Percentiles rank a stretch among this genome's conserved stretches.
Conservation (phyloP, 805 yeast genomes). For the Myxozyma lipomycoides region DNA sequence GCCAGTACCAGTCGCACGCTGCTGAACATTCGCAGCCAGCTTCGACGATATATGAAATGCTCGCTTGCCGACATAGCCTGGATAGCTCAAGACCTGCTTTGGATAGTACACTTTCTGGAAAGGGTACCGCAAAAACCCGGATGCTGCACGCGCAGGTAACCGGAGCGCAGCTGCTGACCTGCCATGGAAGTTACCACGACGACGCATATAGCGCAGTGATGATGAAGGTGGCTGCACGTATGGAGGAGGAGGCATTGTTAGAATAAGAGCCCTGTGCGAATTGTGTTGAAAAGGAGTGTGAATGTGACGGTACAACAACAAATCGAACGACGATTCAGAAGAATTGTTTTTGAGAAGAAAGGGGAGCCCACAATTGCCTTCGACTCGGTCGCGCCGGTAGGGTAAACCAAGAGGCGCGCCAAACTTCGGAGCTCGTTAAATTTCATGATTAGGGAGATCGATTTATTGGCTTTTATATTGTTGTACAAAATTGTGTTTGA, state of each 20-base stretch:
- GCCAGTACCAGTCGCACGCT: not conserved
- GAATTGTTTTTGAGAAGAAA: no score
- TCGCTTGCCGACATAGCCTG: conserved; percentile 18
- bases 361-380: no score
- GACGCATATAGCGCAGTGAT: conserved; percentile 26
- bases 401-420: no score
- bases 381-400: no score
- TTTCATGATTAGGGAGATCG: no score
- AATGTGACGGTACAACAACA: not conserved
- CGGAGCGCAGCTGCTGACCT: conserved; percentile 16
- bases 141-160: conserved; percentile 21
- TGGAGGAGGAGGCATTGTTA: conserved; percentile 28
- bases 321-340: no score
- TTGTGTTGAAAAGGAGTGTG: not conserved
- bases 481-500: no score
- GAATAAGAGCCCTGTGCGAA: not conserved
- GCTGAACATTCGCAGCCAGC: conserved; percentile 14
- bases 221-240: conserved; percentile 26
- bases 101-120: conserved; percentile 17
- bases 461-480: no score
- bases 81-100: conserved; percentile 23
- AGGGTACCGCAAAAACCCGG: conserved; percentile 24
- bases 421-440: no score
- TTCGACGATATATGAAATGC: conserved; percentile 8
- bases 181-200: conserved; percentile 13